A percentile compares a stretch with the other conserved stretches of the same genome.
Conservation (phyloP, 768 basidiomycete species). For the Gautieria morchelliformis region DNA sequence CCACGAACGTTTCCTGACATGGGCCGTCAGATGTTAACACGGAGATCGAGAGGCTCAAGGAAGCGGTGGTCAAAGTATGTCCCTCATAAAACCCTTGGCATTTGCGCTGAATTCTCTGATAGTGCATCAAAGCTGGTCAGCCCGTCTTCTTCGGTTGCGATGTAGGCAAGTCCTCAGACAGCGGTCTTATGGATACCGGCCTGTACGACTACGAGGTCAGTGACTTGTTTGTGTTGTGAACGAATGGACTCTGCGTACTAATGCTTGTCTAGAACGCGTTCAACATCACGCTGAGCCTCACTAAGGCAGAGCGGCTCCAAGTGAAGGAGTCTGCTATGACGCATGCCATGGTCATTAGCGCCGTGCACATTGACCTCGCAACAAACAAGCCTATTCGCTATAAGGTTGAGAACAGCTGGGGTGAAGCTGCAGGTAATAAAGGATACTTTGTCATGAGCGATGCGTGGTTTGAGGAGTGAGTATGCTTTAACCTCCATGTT, state of each 20-base stretch:
- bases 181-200: constrained; percentile 81
- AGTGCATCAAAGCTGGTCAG: constrained; percentile 76
- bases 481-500: constrained; percentile 11
- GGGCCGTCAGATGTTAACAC: constrained; percentile 73
- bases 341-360: constrained; percentile 92
- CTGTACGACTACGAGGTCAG: constrained; percentile 75
- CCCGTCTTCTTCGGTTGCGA: constrained; percentile 97
- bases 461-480: constrained; percentile 85
- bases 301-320: constrained; percentile 78
- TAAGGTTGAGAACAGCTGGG: constrained; percentile 98
- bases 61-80: constrained; percentile 60
- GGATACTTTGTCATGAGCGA: constrained; percentile 92
- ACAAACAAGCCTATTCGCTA: constrained; percentile 74
- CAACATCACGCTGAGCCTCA: constrained; percentile 67
- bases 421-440: constrained; percentile 62
- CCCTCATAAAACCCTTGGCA: neutral
- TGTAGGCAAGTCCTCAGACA: constrained; percentile 78
- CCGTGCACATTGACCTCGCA: constrained; percentile 70
- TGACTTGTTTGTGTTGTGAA: neutral
- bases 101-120: neutral
- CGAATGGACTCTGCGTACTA: neutral
- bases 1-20: neutral
- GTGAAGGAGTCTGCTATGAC: constrained; percentile 87
- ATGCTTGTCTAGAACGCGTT: constrained; percentile 54
- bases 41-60: constrained; percentile 70